Evolutionary conservation across 1,284 basidiomycete genomes (phyloP).

Genomic region (Cystobasidium sp.): DNA sequence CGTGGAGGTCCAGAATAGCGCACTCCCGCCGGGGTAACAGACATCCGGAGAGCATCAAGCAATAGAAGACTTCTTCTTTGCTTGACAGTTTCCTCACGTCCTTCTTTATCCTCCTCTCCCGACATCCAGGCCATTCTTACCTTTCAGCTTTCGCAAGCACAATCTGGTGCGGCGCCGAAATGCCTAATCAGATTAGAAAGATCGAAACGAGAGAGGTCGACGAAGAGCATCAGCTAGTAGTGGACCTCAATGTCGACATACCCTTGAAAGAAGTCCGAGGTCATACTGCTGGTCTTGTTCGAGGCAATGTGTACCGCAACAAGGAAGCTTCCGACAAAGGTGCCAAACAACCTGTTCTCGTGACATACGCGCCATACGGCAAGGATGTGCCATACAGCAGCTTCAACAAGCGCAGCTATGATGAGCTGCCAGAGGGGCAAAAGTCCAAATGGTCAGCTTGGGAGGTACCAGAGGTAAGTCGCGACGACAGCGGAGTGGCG

Average conservation of each 20-base stretch:
- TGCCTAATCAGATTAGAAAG: not conserved
- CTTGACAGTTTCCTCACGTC: too few species aligned
- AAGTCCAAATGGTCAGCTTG: constrained; percentile 54
- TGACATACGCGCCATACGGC: constrained; percentile 56
- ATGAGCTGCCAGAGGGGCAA: constrained; percentile 54
- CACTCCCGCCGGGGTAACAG: too few species aligned
- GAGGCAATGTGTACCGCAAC: constrained; percentile 55
- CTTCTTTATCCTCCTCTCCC: too few species aligned
- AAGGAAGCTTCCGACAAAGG: constrained; percentile 44
- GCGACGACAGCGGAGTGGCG: not conserved
- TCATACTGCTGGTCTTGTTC: constrained; percentile 28
- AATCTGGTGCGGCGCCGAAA: too few species aligned
- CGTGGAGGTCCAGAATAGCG: too few species aligned
- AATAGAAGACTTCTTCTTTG: too few species aligned
- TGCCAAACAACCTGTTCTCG: constrained; percentile 52
- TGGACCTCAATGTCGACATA: not conserved
- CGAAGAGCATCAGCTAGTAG: not conserved
- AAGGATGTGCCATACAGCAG: constrained; percentile 54
- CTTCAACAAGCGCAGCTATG: constrained; percentile 53
- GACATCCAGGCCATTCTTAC: too few species aligned
- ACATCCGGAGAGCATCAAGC: too few species aligned
- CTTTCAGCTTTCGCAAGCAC: too few species aligned
- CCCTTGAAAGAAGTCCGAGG: not conserved
- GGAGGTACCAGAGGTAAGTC: constrained; percentile 53
- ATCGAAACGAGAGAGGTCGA: not conserved